These are phyloP conservation scores for Chamaecrista fasciculata DNA, from an alignment of 306 rosid species.

Conservation along the genomic window DNA sequence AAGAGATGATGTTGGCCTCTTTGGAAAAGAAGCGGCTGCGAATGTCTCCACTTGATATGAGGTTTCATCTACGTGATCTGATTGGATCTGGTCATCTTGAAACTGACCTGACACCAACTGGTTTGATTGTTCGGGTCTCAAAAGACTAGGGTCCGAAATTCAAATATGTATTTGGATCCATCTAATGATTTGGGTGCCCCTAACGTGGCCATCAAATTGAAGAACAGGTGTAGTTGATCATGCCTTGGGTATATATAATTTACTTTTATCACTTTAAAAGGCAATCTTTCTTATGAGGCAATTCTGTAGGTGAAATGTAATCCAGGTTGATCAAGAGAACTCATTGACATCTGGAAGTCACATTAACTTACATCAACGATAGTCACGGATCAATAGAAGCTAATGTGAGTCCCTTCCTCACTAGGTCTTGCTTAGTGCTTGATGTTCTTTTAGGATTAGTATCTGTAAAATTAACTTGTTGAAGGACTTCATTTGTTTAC, in stretches of 20 bases:
- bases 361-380: slow-evolving; percentile 16
- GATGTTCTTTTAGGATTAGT: too few species aligned
- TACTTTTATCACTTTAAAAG: slow-evolving; percentile 19
- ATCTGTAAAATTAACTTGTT: too few species aligned
- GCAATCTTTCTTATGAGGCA: slow-evolving; percentile 11
- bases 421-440: neutral
- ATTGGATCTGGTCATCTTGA: slow-evolving; percentile 82
- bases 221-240: slow-evolving; percentile 23
- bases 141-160: slow-evolving; percentile 55
- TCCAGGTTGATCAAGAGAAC: slow-evolving; percentile 23
- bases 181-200: slow-evolving; percentile 14
- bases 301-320: slow-evolving; percentile 23
- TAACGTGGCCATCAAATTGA: slow-evolving; percentile 18
- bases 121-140: slow-evolving; percentile 66
- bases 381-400: slow-evolving; percentile 10
- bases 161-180: slow-evolving; percentile 3
- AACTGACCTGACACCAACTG: slow-evolving; percentile 61
- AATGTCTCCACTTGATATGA: slow-evolving; percentile 73
- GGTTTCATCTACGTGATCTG: slow-evolving; percentile 87
- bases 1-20: slow-evolving; percentile 75
- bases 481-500: neutral
- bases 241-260: slow-evolving; percentile 29
- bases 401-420: slow-evolving; percentile 19
- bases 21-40: slow-evolving; percentile 83
- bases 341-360: neutral